Base-by-base conservation (phyloP, 2,329 filamentous ascomycete genomes). In the Fusarium bulbicola region DNA sequence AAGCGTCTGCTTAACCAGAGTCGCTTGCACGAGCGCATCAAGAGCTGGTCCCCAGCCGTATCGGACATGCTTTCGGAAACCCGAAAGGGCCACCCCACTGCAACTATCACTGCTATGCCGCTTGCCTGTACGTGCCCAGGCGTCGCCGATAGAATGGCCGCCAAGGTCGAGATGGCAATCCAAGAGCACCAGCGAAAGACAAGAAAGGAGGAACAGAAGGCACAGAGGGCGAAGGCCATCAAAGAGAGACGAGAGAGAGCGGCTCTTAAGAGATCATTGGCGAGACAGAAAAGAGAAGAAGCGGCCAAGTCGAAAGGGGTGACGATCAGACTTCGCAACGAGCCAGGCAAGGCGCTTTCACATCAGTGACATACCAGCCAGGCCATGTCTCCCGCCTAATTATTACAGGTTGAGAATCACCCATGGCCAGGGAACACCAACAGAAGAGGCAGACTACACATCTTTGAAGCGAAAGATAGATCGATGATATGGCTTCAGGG, bases 351-450 rank as follows among this genome's bases (percentile, higher is more conserved):
- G 14, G 14, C 20, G 20, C 20, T n/a, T n/a, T 47, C 26, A 30
- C 10, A 2, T 6, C 10, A 30, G 26, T 21, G 20, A 30, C 3
- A n/a, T 8, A 47, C 10, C 14, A 12, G 26, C 21, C 7, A 30
- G 10, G 1, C 6, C 7, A 49, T 30, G 5, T 13, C 28, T 30
- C 10, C 46, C 20, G n/a, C 6, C 20, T n/a, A 6, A 13, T 16
- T 2, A 13, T 18, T 7, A n/a, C 26, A 49, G 3, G 14, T 1
- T 30, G 46, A n/a, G 46, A 16, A 3, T 1, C 5, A 12, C 14
- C 26, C 10, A n/a, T n/a, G 7, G 14, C 28, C 7, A 30, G 46
- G 2, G 4, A 9, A 49, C 5, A 30, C 20, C 15, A 30, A 7
- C 46, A 4, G 7, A 30, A 16, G 20, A 49, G 20, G 20, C 26